A percentile compares a stretch with the other conserved stretches of the same genome.
Conservation (phyloP, 2,329 filamentous ascomycete species). For the Calonectria leucothoes region DNA sequence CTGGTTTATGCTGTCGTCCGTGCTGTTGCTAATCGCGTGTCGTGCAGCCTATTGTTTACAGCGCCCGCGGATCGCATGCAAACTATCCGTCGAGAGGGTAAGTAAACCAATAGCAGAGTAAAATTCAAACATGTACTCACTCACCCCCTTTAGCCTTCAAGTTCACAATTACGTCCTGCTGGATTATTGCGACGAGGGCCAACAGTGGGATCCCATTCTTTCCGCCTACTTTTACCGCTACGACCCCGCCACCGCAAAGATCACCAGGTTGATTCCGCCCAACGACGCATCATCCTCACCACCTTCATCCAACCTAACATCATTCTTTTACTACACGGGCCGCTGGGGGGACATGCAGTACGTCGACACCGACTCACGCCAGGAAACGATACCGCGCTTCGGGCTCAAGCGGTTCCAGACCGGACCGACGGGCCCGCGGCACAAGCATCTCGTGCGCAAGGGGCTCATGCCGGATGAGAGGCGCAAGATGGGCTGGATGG, state of each 20-base stretch:
- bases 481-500: slow-evolving; percentile 38
- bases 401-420: slow-evolving; percentile 47
- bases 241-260: slow-evolving; percentile 35
- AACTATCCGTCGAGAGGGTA: slow-evolving; percentile 48
- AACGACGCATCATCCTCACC: slow-evolving; percentile 9
- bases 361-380: slow-evolving; percentile 46
- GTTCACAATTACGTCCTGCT: slow-evolving; percentile 46
- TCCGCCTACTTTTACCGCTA: slow-evolving; percentile 51
- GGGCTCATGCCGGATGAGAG: slow-evolving; percentile 44
- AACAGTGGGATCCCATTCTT: slow-evolving; percentile 48
- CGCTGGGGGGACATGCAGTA: slow-evolving; percentile 49
- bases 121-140: not conserved
- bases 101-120: not conserved
- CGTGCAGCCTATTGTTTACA: slow-evolving; percentile 48
- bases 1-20: too few species aligned
- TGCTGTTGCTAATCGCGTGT: not conserved
- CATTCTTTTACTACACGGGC: slow-evolving; percentile 49
- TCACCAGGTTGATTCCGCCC: slow-evolving; percentile 35
- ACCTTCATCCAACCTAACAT: slow-evolving; percentile 43
- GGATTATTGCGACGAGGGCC: slow-evolving; percentile 49
- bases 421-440: slow-evolving; percentile 46
- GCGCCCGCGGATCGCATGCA: slow-evolving; percentile 49
- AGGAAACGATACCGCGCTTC: slow-evolving; percentile 44
- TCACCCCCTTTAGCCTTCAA: slow-evolving; percentile 37
- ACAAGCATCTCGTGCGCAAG: slow-evolving; percentile 48